These are phyloP conservation scores for Malus domestica DNA, from an alignment of 306 rosid genomes.

Conservation along the genomic window ASM211411v1 NC_041793.1:43238501-43239000, in stretches of 20 bases:
- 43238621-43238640: constrained; percentile 83
- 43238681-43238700: constrained; percentile 60
- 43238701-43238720: background rate
- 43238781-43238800: background rate
- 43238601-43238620: constrained; percentile 55
- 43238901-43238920: constrained; percentile 94
- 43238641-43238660: constrained; percentile 68
- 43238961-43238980: constrained; percentile 89
- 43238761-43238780: background rate
- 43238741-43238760: background rate
- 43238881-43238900: constrained; percentile 1
- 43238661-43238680: constrained; percentile 57
- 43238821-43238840: background rate
- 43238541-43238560: constrained; percentile 84
- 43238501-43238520: constrained; percentile 54
- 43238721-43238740: background rate
- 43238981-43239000: constrained; percentile 91
- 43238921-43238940: constrained; percentile 88
- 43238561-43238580: constrained; percentile 79
- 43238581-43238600: constrained; percentile 61
- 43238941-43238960: constrained; percentile 82
- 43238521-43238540: constrained; percentile 67
- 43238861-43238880: background rate
- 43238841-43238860: background rate
- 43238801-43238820: background rate